Evolutionary conservation across 129 eudicot species (phyloP).

Genomic region (Centrapalus pauciflorus): DNA sequence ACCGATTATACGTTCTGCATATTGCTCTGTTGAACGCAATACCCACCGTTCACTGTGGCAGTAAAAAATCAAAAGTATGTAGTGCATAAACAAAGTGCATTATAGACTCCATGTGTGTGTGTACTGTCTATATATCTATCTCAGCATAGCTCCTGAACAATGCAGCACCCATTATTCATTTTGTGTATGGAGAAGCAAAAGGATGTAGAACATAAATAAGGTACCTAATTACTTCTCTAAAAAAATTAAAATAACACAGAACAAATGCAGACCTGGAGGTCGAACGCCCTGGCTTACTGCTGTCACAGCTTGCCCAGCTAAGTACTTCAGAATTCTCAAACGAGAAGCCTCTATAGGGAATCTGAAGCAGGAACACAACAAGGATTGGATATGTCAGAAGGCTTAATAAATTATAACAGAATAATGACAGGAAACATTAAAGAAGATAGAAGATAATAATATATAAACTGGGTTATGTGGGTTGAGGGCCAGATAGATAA

Average conservation of each 20-base stretch:
- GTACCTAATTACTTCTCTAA: neutral
- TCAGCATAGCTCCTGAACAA: slow-evolving; percentile 61
- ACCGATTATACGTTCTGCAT: slow-evolving; percentile 64
- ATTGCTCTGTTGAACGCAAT: slow-evolving; percentile 73
- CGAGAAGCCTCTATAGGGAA: slow-evolving; percentile 67
- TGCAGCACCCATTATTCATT: slow-evolving; percentile 75
- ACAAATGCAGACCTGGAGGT: slow-evolving; percentile 41
- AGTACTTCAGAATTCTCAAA: slow-evolving; percentile 63
- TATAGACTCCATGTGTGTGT: neutral
- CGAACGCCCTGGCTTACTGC: slow-evolving; percentile 94
- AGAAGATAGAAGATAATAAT: neutral
- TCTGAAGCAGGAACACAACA: slow-evolving; percentile 37
- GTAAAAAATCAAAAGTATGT: neutral
- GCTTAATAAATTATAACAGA: neutral
- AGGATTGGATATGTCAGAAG: neutral
- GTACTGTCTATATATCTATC: neutral
- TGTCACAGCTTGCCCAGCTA: slow-evolving; percentile 77
- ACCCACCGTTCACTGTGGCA: slow-evolving; percentile 80
- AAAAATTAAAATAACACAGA: neutral
- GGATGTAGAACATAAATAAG: neutral
- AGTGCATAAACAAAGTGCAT: neutral
- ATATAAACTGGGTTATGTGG: neutral
- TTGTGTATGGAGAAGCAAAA: neutral
- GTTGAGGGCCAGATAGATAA: neutral
- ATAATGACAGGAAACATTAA: neutral